phyloP scores from a whole-genome alignment of 176 grass and related monocot species.

The Dactylis glomerata region DNA sequence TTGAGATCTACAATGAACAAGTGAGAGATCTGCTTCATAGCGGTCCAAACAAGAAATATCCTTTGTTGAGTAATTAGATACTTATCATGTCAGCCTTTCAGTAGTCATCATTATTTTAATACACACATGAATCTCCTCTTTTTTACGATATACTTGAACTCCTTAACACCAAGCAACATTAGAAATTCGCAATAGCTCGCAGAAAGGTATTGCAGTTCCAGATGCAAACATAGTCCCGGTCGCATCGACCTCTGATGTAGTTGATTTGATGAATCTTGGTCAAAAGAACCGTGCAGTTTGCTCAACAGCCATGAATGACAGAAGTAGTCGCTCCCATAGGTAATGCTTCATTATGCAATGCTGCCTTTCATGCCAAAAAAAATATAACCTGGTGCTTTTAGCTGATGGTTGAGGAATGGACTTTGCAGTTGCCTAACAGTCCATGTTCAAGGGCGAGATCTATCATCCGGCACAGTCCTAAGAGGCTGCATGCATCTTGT shows the following conservation, averaged over 20 bases:
- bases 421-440: conserved; percentile 64
- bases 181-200: conserved; percentile 77
- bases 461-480: conserved; percentile 48
- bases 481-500: conserved; percentile 78
- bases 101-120: background rate
- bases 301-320: conserved; percentile 92
- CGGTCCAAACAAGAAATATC: conserved; percentile 90
- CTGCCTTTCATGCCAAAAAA: background rate
- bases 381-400: conserved; percentile 4
- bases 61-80: conserved; percentile 40
- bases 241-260: conserved; percentile 63
- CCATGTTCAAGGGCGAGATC: conserved; percentile 70
- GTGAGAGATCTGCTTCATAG: conserved; percentile 92
- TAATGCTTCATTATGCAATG: conserved; percentile 20
- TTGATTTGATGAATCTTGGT: conserved; percentile 85
- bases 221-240: conserved; percentile 77
- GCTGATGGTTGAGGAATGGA: conserved; percentile 19
- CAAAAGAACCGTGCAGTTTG: conserved; percentile 83
- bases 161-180: conserved; percentile 79
- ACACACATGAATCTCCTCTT: background rate
- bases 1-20: conserved; percentile 99
- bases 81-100: background rate
- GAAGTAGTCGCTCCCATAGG: conserved; percentile 98
- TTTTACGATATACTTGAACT: background rate
- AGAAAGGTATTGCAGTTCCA: conserved; percentile 78